phyloP scores from a whole-genome alignment of 306 rosid genomes.

The Canavalia gladiata region DNA sequence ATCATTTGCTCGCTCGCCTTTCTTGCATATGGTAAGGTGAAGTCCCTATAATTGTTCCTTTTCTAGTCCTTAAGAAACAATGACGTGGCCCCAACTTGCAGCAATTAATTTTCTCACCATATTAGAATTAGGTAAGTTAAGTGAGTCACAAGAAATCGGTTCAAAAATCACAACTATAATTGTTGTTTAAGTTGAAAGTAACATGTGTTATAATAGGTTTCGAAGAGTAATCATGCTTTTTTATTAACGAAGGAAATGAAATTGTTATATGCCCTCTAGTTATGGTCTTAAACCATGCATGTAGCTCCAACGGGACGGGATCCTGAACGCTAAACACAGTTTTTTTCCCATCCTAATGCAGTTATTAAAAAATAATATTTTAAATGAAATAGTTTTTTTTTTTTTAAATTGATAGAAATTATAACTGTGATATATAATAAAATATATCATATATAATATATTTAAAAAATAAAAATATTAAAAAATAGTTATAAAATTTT shows the following conservation, averaged over 20 bases:
- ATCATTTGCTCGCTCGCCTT: not conserved
- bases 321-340: too few relatives aligned
- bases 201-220: not conserved
- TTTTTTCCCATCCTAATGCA: too few relatives aligned
- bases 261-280: not conserved
- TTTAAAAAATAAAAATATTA: too few relatives aligned
- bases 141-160: slow-evolving; percentile 24
- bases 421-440: too few relatives aligned
- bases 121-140: not conserved
- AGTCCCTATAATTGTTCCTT: not conserved
- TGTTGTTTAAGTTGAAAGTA: slow-evolving; percentile 24
- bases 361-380: too few relatives aligned
- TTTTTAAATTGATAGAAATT: too few relatives aligned
- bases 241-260: not conserved
- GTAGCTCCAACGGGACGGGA: not conserved
- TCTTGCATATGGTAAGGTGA: not conserved
- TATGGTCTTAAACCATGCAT: not conserved
- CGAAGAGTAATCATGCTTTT: not conserved
- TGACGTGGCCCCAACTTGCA: not conserved
- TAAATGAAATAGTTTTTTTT: too few relatives aligned
- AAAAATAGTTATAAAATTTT: too few relatives aligned
- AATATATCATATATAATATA: too few relatives aligned
- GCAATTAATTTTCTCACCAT: not conserved
- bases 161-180: not conserved
- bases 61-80: not conserved